phyloP scores from a whole-genome alignment of 2,329 filamentous ascomycete genomes.

The Sarocladiaceae sp. region DNA sequence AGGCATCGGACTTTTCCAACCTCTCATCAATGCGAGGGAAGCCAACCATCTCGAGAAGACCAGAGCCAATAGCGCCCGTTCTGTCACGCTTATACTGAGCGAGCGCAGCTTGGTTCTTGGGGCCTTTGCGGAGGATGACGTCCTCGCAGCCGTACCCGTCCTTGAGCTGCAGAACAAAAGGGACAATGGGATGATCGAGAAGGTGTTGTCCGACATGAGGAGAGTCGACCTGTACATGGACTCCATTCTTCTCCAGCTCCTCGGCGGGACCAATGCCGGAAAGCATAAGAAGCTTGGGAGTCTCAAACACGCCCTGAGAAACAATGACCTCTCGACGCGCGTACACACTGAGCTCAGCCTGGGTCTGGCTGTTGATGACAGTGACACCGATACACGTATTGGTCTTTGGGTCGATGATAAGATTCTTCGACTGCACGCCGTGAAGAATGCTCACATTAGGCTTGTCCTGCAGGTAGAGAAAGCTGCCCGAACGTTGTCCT shows the following conservation, averaged over 20 bases:
- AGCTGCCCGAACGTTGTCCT: constrained; percentile 46
- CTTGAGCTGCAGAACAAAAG: constrained; percentile 39
- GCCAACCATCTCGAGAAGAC: constrained; percentile 44
- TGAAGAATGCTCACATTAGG: constrained; percentile 47
- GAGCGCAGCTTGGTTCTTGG: constrained; percentile 26
- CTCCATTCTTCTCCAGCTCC: constrained; percentile 47
- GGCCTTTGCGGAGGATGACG: constrained; percentile 31
- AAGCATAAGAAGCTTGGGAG: constrained; percentile 58
- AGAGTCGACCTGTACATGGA: constrained; percentile 47
- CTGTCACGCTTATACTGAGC: constrained; percentile 29
- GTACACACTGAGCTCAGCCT: constrained; percentile 35
- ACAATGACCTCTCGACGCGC: constrained; percentile 42
- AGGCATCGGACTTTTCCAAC: constrained; percentile 41
- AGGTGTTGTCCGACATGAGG: constrained; percentile 60
- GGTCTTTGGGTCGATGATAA: constrained; percentile 41
- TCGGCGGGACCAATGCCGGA: constrained; percentile 53
- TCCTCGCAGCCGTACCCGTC: constrained; percentile 34
- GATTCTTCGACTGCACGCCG: constrained; percentile 41
- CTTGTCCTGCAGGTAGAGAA: constrained; percentile 44
- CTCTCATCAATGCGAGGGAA: constrained; percentile 52
- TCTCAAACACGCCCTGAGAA: constrained; percentile 52
- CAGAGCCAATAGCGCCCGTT: constrained; percentile 32
- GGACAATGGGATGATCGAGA: constrained; percentile 50
- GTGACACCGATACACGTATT: constrained; percentile 38
- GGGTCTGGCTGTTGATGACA: constrained; percentile 28